phyloP scores from a whole-genome alignment of 2,329 filamentous ascomycete genomes.

The Penicillium hordei region DNA sequence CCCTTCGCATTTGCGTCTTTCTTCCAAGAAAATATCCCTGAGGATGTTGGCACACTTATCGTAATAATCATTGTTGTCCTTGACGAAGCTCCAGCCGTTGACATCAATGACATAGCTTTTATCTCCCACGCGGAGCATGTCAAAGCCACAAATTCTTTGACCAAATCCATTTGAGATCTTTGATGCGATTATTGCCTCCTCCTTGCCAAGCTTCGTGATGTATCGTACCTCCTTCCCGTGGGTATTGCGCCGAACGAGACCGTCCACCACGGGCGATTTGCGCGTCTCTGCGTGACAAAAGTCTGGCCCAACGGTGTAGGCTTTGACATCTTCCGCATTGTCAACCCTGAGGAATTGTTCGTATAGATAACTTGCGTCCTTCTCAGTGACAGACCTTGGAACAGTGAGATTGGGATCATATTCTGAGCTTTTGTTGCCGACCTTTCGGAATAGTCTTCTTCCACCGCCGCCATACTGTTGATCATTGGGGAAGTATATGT shows the following conservation, averaged over 20 bases:
- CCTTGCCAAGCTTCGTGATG: slow-evolving; percentile 76
- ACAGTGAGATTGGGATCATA: slow-evolving; percentile 74
- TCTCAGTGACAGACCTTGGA: slow-evolving; percentile 79
- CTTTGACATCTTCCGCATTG: slow-evolving; percentile 97
- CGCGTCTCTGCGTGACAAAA: slow-evolving; percentile 97
- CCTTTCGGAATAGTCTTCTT: slow-evolving; percentile 88
- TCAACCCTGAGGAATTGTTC: slow-evolving; percentile 96
- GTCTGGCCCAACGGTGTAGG: slow-evolving; percentile 88
- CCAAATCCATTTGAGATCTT: slow-evolving; percentile 91
- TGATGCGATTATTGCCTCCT: slow-evolving; percentile 82
- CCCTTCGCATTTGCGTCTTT: slow-evolving; percentile 55
- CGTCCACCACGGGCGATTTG: slow-evolving; percentile 96
- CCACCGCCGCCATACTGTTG: slow-evolving; percentile 79
- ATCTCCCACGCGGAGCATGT: slow-evolving; percentile 80
- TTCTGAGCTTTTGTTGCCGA: slow-evolving; percentile 98
- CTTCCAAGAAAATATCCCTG: slow-evolving; percentile 81
- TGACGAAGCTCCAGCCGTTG: slow-evolving; percentile 99
- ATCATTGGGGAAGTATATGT: slow-evolving; percentile 86
- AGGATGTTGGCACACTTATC: slow-evolving; percentile 85
- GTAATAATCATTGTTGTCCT: slow-evolving; percentile 98
- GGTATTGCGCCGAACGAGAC: slow-evolving; percentile 90
- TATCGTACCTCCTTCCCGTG: slow-evolving; percentile 97
- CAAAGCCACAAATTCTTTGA: slow-evolving; percentile 93
- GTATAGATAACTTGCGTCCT: slow-evolving; percentile 84
- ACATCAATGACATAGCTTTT: slow-evolving; percentile 98